Conservation (phyloP, 371 early-diverging fungal species). For the Rhizopus microsporus region DNA sequence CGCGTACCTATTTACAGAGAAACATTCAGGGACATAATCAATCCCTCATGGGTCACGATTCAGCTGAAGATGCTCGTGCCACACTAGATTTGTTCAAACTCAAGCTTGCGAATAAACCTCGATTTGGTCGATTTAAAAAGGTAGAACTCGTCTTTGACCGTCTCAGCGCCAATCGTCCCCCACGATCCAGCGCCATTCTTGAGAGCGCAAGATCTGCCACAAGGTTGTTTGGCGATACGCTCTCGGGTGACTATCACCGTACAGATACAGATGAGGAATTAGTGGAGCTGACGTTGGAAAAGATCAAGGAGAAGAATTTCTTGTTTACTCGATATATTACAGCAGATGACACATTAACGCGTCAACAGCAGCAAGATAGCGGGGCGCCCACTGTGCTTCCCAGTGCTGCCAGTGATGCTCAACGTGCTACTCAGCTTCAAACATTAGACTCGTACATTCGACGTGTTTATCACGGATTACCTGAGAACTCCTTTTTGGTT, state of each 20-base stretch:
- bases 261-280: slow-evolving; percentile 31
- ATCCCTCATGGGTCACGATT: slow-evolving; percentile 69
- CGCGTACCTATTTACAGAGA: slow-evolving; percentile 58
- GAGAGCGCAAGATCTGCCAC: slow-evolving; percentile 29
- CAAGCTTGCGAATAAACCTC: slow-evolving; percentile 51
- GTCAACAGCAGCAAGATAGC: background rate
- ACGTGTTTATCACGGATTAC: slow-evolving; percentile 40
- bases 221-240: slow-evolving; percentile 22
- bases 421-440: slow-evolving; percentile 16
- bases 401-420: background rate
- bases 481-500: slow-evolving; percentile 47
- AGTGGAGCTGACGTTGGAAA: slow-evolving; percentile 27
- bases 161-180: slow-evolving; percentile 39
- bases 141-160: slow-evolving; percentile 57
- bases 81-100: slow-evolving; percentile 71
- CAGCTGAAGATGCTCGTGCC: slow-evolving; percentile 76
- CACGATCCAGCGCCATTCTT: slow-evolving; percentile 44
- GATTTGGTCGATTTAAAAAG: slow-evolving; percentile 52
- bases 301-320: slow-evolving; percentile 27
- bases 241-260: slow-evolving; percentile 27
- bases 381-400: slow-evolving; percentile 12
- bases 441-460: slow-evolving; percentile 43
- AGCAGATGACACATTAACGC: slow-evolving; percentile 5
- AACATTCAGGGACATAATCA: slow-evolving; percentile 57
- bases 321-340: slow-evolving; percentile 31